Evolutionary conservation across 345 rosid genomes (phyloP).

Genomic region (Rhizophora apiculata): DNA sequence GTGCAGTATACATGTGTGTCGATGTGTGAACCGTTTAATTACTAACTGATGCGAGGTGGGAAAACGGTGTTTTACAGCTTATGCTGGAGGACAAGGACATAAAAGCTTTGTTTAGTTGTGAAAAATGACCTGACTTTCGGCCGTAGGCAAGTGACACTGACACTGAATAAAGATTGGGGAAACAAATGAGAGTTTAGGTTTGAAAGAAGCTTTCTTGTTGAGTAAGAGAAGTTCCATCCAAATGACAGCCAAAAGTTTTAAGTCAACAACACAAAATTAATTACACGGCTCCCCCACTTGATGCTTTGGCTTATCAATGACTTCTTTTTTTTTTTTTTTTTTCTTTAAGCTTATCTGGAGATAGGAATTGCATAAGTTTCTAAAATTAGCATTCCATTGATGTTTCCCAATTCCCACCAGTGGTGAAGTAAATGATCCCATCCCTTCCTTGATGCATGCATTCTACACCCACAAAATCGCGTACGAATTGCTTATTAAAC

Average conservation of each 20-base stretch:
- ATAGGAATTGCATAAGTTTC: not conserved
- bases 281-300: too few species aligned
- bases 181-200: slow-evolving; percentile 31
- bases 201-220: slow-evolving; percentile 30
- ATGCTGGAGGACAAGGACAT: not conserved
- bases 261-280: slow-evolving; percentile 6
- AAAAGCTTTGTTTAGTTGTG: slow-evolving; percentile 4
- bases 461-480: too few species aligned
- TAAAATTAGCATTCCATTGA: too few species aligned
- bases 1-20: not conserved
- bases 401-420: too few species aligned
- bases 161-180: slow-evolving; percentile 34
- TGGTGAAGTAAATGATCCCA: too few species aligned
- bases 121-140: slow-evolving; percentile 25
- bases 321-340: too few species aligned
- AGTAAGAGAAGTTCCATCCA: slow-evolving; percentile 3
- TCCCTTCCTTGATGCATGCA: too few species aligned
- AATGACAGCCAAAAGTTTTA: not conserved
- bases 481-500: too few species aligned
- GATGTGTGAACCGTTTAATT: slow-evolving; percentile 22
- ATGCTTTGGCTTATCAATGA: too few species aligned
- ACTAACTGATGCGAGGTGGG: slow-evolving; percentile 21
- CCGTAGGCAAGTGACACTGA: slow-evolving; percentile 38
- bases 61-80: slow-evolving; percentile 7
- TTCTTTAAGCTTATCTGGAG: not conserved